These are phyloP conservation scores for Eucalyptus melliodora DNA, from an alignment of 345 rosid genomes.

Conservation along the genomic window DNA sequence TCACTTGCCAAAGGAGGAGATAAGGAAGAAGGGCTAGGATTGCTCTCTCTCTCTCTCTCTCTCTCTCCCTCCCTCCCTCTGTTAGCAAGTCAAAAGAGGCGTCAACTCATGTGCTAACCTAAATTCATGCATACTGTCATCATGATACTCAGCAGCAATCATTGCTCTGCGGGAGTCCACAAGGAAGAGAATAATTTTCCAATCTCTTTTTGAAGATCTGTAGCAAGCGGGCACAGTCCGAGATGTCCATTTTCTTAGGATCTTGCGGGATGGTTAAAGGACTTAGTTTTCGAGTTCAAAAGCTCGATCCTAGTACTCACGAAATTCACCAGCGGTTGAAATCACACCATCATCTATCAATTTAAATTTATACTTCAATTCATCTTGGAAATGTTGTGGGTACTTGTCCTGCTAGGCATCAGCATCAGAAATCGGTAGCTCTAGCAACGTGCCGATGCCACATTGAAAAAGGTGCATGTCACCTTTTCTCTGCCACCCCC, in stretches of 20 bases:
- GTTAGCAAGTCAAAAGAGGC: not conserved
- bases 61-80: not conserved
- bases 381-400: not conserved
- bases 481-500: not conserved
- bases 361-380: not conserved
- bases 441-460: not conserved
- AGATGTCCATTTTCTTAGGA: not conserved
- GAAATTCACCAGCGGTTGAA: not conserved
- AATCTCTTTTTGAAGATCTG: not conserved
- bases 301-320: not conserved
- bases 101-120: not conserved
- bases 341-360: not conserved
- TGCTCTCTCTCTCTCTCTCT: not conserved
- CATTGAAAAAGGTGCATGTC: not conserved
- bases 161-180: not conserved
- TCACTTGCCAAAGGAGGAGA: not conserved
- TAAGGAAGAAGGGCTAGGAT: not conserved
- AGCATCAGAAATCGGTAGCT: not conserved
- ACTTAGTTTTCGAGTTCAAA: not conserved
- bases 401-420: not conserved
- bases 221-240: not conserved
- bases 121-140: not conserved
- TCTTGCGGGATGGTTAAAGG: not conserved
- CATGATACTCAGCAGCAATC: not conserved
- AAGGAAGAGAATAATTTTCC: not conserved